Evolutionary conservation across 345 rosid genomes (phyloP), one percentile per base, ranked within the genome.

Genomic region (Noccaea caerulescens): DNA sequence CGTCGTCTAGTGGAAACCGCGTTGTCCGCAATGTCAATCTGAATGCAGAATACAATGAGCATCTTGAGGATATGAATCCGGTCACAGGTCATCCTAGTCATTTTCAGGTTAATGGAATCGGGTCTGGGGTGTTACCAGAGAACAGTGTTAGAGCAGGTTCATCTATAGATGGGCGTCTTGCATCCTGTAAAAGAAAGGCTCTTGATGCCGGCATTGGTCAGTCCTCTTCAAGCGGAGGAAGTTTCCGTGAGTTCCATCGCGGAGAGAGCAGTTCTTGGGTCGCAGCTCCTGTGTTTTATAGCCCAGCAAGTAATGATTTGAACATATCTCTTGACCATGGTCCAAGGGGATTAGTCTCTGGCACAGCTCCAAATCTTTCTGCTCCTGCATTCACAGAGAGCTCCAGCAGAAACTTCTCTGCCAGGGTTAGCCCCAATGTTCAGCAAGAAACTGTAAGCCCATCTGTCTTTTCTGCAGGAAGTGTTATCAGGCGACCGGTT

Each of bases 151-250:
- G 84, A 71, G 78, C 80, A 0, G 84, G 83, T 63, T 75, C 82
- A 55, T 80, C 88, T 43, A 63, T 68, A 51, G 93, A 84, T 46
- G 88, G 87, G 9, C 83, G 77, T 1, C 93, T 84, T 49, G 66
- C 78, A 25, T 83, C 96, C 39, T 79, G 87, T 78, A 93, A 93
- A 80, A 85, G 98, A 81, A 93, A 91, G 80, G 82, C 91, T 25
- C 68, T 82, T 34, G 98, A 85, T 69, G 88, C 80, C 33, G 80
- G 82, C 72, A 68, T 84, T 37, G 96, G 87, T 16, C 89, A 84
- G 65, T 78, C 92, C 47, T 91, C 97, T 37, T 41, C 63, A 13
- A 75, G 63, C 39, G 89, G 83, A 71, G 81, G 83, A 71, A 79
- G 79, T 73, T 83, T 86, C 61, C 80, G 82, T 73, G 83, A 83